Conservation (phyloP, 768 basidiomycete genomes). For the Cystofilobasidium bisporidii region DNA sequence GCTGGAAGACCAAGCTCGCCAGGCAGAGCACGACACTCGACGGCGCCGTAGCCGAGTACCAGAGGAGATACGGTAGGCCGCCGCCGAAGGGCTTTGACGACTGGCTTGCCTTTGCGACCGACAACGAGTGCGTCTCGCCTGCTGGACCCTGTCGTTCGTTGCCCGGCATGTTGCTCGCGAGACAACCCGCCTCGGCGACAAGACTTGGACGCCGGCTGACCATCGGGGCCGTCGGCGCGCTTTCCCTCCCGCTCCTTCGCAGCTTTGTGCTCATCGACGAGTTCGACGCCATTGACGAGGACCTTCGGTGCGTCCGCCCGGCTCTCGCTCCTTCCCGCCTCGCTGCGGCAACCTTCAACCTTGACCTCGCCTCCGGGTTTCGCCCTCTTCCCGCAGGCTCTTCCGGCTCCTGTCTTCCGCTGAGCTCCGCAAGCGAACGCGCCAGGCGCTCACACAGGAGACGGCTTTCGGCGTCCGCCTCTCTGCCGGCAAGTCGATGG, state of each 20-base stretch:
- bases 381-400: neutral
- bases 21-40: slow-evolving; percentile 69
- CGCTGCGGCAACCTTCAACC: too few relatives aligned
- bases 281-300: neutral
- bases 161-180: too few relatives aligned
- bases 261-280: neutral
- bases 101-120: neutral
- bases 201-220: too few relatives aligned
- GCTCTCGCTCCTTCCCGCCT: too few relatives aligned
- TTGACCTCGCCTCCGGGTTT: too few relatives aligned
- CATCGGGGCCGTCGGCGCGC: too few relatives aligned
- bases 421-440: slow-evolving; percentile 12
- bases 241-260: too few relatives aligned
- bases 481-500: neutral
- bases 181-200: too few relatives aligned
- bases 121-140: too few relatives aligned
- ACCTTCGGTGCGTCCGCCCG: neutral
- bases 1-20: slow-evolving; percentile 55
- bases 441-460: neutral
- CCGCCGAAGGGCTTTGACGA: slow-evolving; percentile 81
- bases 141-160: too few relatives aligned
- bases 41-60: slow-evolving; percentile 74
- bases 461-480: slow-evolving; percentile 6
- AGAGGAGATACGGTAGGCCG: slow-evolving; percentile 57
- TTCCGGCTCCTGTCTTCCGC: slow-evolving; percentile 4